A percentile compares a stretch with the other conserved stretches of the same genome.
Conservation (phyloP, 106 monocot genomes). For the Platanthera guangdongensis region DNA sequence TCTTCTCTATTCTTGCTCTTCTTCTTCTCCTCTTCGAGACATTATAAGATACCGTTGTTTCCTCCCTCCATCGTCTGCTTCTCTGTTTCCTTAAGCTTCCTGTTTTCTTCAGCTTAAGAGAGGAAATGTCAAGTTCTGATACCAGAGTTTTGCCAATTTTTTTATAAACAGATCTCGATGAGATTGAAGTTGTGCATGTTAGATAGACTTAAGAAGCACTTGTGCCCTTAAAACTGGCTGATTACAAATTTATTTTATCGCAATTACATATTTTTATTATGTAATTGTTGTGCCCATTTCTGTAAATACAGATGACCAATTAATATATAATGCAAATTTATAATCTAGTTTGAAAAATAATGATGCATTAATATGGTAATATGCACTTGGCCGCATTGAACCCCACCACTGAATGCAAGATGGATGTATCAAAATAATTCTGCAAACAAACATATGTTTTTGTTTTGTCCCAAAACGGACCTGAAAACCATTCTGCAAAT, state of each 20-base stretch:
- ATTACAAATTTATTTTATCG: background rate
- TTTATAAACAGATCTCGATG: background rate
- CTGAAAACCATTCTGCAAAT: too few relatives aligned
- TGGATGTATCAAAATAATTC: too few relatives aligned
- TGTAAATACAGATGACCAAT: background rate
- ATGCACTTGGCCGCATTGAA: background rate
- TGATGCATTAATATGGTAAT: background rate
- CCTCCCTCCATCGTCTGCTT: background rate
- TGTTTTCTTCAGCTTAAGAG: background rate
- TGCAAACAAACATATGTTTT: too few relatives aligned
- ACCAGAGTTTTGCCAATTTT: background rate
- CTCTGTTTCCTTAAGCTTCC: background rate
- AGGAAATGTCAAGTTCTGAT: conserved; percentile 4
- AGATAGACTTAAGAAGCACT: background rate
- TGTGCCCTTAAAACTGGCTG: background rate
- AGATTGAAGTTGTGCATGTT: background rate
- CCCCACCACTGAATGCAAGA: background rate
- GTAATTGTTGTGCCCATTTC: background rate
- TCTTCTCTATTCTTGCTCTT: too few relatives aligned
- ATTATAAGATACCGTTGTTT: background rate
- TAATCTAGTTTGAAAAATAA: background rate
- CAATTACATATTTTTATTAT: background rate
- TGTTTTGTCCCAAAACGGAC: too few relatives aligned
- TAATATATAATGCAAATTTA: background rate
- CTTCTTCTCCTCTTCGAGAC: background rate